phyloP scores from a whole-genome alignment of 2,329 filamentous ascomycete species.

The Trichoderma sp. region DNA sequence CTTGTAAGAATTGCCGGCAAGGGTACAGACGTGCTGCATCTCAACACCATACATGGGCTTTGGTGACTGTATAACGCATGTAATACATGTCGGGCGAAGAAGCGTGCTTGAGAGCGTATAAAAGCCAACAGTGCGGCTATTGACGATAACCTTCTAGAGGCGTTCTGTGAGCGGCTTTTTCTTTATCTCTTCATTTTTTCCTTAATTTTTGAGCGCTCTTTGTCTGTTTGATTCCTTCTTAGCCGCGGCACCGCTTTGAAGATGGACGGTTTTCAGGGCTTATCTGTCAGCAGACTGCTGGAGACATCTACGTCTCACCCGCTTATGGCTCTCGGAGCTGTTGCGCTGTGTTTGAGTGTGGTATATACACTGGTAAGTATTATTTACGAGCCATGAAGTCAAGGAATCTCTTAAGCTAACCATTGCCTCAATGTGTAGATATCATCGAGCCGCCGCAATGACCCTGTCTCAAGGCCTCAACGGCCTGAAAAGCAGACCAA shows the following conservation, averaged over 20 bases:
- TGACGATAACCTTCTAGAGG: background rate
- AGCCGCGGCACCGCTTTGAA: background rate
- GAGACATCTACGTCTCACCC: background rate
- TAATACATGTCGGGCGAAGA: background rate
- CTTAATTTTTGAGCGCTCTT: background rate
- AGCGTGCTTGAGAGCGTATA: background rate
- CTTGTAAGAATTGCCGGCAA: background rate
- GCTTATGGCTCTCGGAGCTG: background rate
- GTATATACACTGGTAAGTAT: slow-evolving; percentile 1
- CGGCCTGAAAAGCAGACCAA: background rate
- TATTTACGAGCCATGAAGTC: background rate
- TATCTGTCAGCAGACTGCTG: background rate
- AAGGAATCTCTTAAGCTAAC: background rate
- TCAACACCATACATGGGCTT: background rate
- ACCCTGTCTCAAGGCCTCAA: no score
- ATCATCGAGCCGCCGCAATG: background rate
- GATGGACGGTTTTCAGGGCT: background rate
- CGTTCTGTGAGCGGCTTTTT: background rate
- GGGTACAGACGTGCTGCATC: background rate
- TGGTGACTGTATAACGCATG: background rate
- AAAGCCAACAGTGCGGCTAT: background rate
- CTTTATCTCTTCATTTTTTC: background rate
- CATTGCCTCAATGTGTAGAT: background rate
- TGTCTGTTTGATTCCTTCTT: background rate
- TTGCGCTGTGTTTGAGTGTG: background rate